Percentiles rank a stretch among this genome's conserved stretches.
These are phyloP conservation scores for Thuja plicata DNA, from an alignment of 83 land plant species.

Conservation along the genomic window DNA sequence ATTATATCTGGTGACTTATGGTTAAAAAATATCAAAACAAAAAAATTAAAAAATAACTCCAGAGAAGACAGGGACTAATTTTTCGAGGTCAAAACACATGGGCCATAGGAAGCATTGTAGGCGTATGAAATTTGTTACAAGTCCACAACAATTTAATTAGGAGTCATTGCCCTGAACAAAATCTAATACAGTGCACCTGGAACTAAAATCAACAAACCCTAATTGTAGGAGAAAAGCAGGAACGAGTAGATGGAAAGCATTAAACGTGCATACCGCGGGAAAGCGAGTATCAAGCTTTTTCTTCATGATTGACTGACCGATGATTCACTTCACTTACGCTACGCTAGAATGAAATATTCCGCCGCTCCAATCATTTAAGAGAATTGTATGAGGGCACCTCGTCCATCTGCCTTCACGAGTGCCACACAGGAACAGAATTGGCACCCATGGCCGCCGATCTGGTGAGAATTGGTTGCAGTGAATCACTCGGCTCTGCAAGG, in stretches of 20 bases:
- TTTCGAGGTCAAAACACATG: not conserved
- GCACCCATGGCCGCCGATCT: not conserved
- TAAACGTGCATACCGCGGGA: constrained; percentile 11
- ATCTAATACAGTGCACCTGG: no score
- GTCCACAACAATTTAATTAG: not conserved
- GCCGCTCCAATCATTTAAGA: not conserved
- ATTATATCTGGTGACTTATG: not conserved
- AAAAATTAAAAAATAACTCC: no score
- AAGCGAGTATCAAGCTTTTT: constrained; percentile 16
- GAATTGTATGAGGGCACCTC: not conserved
- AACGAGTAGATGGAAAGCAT: not conserved
- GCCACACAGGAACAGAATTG: not conserved
- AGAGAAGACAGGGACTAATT: not conserved
- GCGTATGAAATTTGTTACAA: not conserved
- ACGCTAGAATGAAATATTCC: not conserved
- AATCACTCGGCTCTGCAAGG: not conserved
- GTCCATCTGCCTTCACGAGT: not conserved
- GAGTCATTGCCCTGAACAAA: not conserved
- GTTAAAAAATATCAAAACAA: not conserved
- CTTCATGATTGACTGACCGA: not conserved
- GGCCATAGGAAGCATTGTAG: not conserved
- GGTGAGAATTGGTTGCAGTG: not conserved
- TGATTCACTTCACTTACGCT: not conserved
- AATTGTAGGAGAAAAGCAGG: not conserved
- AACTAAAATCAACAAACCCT: no score